Percentiles rank a stretch among this genome's conserved stretches.
These are phyloP conservation scores for Bonnemaisonia californica DNA, from an alignment of 31 red algal genomes.

Conservation along the genomic window DNA sequence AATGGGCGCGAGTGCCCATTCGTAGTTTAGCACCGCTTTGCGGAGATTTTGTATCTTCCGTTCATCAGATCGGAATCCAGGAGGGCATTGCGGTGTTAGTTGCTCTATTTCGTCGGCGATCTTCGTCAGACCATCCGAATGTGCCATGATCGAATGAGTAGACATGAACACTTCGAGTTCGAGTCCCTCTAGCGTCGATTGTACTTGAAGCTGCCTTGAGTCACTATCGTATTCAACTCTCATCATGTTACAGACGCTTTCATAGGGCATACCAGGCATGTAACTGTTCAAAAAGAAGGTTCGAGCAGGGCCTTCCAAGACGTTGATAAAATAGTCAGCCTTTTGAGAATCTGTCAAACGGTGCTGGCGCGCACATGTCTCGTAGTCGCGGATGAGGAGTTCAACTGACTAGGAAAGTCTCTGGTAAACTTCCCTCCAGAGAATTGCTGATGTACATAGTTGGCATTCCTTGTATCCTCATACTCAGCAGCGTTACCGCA, in stretches of 20 bases:
- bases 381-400: too few relatives aligned
- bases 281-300: too few relatives aligned
- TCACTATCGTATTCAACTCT: background rate
- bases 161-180: background rate
- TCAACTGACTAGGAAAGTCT: too few relatives aligned
- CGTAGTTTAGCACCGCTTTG: background rate
- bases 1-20: conserved; percentile 17
- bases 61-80: background rate
- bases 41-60: conserved; percentile 25
- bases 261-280: background rate
- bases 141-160: background rate
- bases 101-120: background rate
- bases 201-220: conserved; percentile 8
- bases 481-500: too few relatives aligned
- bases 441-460: too few relatives aligned
- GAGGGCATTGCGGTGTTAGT: conserved; percentile 1
- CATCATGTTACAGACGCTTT: background rate
- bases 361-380: too few relatives aligned
- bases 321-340: too few relatives aligned
- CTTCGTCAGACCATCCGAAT: background rate
- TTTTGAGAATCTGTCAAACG: too few relatives aligned
- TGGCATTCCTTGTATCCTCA: too few relatives aligned
- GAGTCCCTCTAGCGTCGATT: background rate
- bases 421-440: too few relatives aligned
- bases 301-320: too few relatives aligned